Conservation (phyloP, 2,329 filamentous ascomycete genomes). For the Fusarium nygamai region DNA sequence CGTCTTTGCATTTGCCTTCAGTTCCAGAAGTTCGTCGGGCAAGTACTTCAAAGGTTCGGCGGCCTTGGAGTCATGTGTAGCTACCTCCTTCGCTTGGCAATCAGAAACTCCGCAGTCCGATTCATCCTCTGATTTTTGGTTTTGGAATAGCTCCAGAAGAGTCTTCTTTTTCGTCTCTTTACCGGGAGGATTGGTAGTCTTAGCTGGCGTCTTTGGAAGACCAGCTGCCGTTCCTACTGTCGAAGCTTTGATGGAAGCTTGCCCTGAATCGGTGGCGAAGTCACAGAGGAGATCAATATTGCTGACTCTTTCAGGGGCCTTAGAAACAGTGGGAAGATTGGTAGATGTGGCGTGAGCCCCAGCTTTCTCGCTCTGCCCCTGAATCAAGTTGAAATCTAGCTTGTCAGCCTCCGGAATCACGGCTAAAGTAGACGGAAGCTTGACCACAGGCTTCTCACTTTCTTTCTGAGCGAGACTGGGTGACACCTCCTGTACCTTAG, state of each 20-base stretch:
- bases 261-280: neutral
- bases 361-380: neutral
- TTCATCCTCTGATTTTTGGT: neutral
- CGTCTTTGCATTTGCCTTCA: neutral
- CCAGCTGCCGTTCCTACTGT: neutral
- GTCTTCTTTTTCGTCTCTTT: neutral
- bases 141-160: neutral
- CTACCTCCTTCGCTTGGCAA: neutral
- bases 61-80: neutral
- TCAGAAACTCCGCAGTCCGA: neutral
- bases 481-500: neutral
- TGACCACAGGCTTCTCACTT: neutral
- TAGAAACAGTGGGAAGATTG: neutral
- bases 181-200: neutral
- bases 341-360: neutral
- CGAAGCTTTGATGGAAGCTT: neutral
- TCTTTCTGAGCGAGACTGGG: neutral
- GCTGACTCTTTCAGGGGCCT: neutral
- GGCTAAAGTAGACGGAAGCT: neutral
- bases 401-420: neutral
- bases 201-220: neutral
- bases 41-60: neutral
- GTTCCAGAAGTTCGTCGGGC: slow-evolving; percentile 13
- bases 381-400: neutral
- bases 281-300: neutral